These are phyloP conservation scores for Solanum bukasovii DNA, from an alignment of 257 asterid species.

Conservation along the genomic window DNA sequence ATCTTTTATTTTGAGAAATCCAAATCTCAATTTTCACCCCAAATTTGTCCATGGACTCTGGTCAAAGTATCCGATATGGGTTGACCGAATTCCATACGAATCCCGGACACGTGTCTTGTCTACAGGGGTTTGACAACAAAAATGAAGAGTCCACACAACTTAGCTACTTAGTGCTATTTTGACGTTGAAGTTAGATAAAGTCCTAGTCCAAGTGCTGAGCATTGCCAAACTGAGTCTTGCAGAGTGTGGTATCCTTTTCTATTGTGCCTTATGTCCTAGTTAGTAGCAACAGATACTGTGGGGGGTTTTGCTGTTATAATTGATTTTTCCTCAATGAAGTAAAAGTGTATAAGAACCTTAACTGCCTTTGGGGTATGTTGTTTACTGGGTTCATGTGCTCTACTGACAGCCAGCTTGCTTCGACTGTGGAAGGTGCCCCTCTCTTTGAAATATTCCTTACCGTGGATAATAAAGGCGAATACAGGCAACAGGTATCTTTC, in stretches of 20 bases:
- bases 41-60: neutral
- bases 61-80: neutral
- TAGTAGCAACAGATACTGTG: neutral
- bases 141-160: neutral
- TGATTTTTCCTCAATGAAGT: neutral
- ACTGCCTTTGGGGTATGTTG: neutral
- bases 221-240: neutral
- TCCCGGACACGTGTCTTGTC: neutral
- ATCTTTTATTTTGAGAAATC: neutral
- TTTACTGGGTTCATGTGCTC: slow-evolving; percentile 14
- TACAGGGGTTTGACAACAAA: neutral
- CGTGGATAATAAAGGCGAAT: slow-evolving; percentile 42
- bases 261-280: neutral
- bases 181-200: neutral
- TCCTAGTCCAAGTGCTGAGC: neutral
- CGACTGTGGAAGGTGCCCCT: slow-evolving; percentile 65
- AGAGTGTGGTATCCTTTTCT: neutral
- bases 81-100: neutral
- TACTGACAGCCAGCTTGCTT: slow-evolving; percentile 75
- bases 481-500: slow-evolving; percentile 68
- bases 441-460: slow-evolving; percentile 81
- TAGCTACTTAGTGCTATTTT: neutral
- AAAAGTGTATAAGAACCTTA: neutral
- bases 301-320: neutral
- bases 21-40: neutral